These are phyloP conservation scores for Pseudodiploospora longispora DNA, from an alignment of 2,329 filamentous ascomycete genomes.

Conservation along the genomic window DNA sequence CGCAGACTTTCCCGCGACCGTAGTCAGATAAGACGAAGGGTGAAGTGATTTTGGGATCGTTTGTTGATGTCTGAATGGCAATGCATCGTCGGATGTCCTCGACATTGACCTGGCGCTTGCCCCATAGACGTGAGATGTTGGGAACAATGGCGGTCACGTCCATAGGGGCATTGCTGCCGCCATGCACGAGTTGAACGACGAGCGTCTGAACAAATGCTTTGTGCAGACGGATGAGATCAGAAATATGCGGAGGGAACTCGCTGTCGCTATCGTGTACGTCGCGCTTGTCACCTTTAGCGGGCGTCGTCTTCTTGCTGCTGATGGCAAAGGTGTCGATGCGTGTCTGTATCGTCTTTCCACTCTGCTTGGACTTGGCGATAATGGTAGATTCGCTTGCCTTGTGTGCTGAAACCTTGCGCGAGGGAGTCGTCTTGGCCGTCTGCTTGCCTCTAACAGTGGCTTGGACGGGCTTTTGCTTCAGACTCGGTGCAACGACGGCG, in stretches of 20 bases:
- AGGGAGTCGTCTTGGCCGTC: conserved; percentile 20
- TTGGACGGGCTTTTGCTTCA: conserved; percentile 1
- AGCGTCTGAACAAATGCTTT: conserved; percentile 60
- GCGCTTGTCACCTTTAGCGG: conserved; percentile 11
- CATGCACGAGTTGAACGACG: conserved; percentile 61
- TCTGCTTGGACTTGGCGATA: conserved; percentile 21
- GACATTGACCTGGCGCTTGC: conserved; percentile 57
- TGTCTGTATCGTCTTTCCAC: conserved; percentile 22
- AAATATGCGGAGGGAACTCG: conserved; percentile 42
- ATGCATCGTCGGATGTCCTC: conserved; percentile 61
- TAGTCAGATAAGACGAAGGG: conserved; percentile 43
- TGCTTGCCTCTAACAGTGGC: conserved; percentile 21
- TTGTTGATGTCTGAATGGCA: conserved; percentile 44
- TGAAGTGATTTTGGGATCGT: conserved; percentile 19
- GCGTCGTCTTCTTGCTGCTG: conserved; percentile 27
- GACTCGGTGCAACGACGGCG: background rate
- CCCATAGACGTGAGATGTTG: conserved; percentile 61
- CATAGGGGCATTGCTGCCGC: conserved; percentile 53
- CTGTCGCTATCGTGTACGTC: conserved; percentile 2
- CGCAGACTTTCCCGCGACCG: conserved; percentile 47
- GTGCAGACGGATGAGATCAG: conserved; percentile 57
- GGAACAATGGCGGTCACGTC: conserved; percentile 55
- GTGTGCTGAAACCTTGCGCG: conserved; percentile 20
- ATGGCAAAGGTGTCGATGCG: conserved; percentile 29
- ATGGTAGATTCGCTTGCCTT: conserved; percentile 23